Evolutionary conservation across 371 early-diverging fungal genomes (phyloP).

Genomic region (Mortierella sp.): DNA sequence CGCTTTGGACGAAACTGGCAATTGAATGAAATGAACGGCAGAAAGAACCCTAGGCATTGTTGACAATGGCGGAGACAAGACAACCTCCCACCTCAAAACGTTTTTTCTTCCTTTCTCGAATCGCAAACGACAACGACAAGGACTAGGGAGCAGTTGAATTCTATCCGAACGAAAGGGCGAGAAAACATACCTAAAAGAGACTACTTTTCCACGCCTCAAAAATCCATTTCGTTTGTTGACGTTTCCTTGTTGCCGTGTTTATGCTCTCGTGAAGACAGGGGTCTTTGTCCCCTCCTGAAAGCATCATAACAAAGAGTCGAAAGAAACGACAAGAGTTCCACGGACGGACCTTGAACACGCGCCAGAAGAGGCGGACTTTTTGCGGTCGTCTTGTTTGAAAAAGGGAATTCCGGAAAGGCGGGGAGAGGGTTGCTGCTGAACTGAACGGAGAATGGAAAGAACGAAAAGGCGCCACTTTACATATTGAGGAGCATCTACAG

Average conservation of each 20-base stretch:
- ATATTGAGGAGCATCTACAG: background rate
- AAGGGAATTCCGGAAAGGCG: conserved; percentile 10
- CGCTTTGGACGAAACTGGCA: no score
- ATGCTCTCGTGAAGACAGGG: background rate
- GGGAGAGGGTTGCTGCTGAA: background rate
- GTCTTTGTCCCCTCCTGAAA: background rate
- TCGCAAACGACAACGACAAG: background rate
- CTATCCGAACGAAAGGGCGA: background rate
- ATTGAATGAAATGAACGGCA: no score
- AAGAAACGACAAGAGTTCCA: background rate
- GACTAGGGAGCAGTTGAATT: background rate
- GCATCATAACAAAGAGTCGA: background rate
- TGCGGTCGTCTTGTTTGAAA: background rate
- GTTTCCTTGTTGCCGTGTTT: background rate
- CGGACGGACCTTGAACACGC: background rate
- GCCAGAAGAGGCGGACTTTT: background rate
- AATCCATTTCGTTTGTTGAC: background rate
- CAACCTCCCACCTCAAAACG: background rate
- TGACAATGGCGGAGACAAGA: background rate
- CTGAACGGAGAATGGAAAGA: background rate
- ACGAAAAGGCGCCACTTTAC: background rate
- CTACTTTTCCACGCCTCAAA: background rate
- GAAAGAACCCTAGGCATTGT: background rate
- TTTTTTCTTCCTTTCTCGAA: background rate
- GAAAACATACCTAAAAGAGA: background rate